These are phyloP conservation scores for Letharia columbiana DNA, from an alignment of 495 filamentous ascomycete species.

Conservation along the genomic window DNA sequence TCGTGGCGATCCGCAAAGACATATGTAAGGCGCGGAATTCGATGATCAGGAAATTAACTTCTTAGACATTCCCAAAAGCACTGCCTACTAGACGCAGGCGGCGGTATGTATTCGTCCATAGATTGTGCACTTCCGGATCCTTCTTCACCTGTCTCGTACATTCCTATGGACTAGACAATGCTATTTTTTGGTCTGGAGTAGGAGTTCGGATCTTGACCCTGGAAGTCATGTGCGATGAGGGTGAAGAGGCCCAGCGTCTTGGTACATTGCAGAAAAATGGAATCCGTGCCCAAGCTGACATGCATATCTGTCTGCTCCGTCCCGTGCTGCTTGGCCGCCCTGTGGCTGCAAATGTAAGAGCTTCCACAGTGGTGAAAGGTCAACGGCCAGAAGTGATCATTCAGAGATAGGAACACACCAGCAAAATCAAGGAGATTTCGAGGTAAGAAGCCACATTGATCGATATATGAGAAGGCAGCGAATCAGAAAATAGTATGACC, in stretches of 20 bases:
- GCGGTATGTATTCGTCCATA: neutral
- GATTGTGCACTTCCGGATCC: neutral
- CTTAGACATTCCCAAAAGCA: neutral
- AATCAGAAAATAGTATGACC: neutral
- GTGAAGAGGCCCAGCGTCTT: neutral
- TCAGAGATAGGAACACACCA: neutral
- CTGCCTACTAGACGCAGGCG: slow-evolving; percentile 2
- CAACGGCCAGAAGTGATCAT: neutral
- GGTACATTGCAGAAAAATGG: neutral
- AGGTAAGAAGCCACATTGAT: neutral
- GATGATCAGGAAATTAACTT: neutral
- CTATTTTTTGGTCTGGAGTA: neutral
- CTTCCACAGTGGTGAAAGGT: neutral
- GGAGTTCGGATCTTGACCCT: neutral
- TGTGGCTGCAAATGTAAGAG: neutral
- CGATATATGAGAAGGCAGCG: neutral
- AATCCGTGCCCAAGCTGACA: neutral
- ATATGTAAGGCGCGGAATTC: neutral
- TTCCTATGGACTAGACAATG: neutral
- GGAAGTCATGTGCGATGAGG: neutral
- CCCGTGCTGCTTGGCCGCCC: neutral
- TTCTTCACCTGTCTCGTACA: neutral
- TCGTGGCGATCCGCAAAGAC: neutral
- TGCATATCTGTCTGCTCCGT: neutral
- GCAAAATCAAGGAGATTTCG: neutral